Percentiles rank a stretch among this genome's conserved stretches.
Conservation (phyloP, 305 asterid genomes). For the Stenogyne calaminthoides region DNA sequence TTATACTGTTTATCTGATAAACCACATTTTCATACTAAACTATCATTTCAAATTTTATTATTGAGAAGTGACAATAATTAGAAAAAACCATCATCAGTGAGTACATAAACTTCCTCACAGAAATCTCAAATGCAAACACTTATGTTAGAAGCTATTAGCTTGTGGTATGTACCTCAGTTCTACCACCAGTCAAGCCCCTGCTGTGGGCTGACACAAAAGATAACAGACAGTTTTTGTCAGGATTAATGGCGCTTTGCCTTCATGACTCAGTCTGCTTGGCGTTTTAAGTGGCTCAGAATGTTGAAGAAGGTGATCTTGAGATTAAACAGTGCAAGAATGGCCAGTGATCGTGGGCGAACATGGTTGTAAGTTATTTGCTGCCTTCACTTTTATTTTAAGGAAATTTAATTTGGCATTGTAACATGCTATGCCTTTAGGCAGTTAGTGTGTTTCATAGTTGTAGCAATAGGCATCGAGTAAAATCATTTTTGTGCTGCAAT, state of each 20-base stretch:
- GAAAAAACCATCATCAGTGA: conserved; percentile 13
- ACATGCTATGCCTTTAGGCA: conserved; percentile 15
- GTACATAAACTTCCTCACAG: conserved; percentile 20
- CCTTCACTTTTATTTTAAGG: conserved; percentile 6
- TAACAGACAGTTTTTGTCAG: conserved; percentile 39
- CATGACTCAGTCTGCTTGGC: conserved; percentile 29
- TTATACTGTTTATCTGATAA: conserved; percentile 1
- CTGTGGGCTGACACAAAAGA: conserved; percentile 43
- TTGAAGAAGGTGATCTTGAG: conserved; percentile 34
- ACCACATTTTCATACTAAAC: conserved; percentile 14
- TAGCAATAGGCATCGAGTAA: conserved; percentile 5
- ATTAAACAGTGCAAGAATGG: conserved; percentile 27
- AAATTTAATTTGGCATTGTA: conserved; percentile 14
- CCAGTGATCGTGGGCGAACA: conserved; percentile 23
- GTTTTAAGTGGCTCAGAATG: conserved; percentile 27
- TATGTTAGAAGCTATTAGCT: conserved; percentile 21
- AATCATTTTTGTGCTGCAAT: conserved; percentile 8
- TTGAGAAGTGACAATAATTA: background rate
- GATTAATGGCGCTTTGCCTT: conserved; percentile 30
- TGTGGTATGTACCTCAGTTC: conserved; percentile 31
- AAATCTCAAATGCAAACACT: conserved; percentile 16
- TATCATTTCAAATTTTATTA: background rate
- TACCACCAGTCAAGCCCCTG: conserved; percentile 40
- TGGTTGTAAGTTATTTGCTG: conserved; percentile 34
- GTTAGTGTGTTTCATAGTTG: conserved; percentile 13